Percentiles rank a stretch among this genome's conserved stretches.
Evolutionary conservation across 352 stramenopile species (phyloP).

Genomic region (Discostella stelligera): DNA sequence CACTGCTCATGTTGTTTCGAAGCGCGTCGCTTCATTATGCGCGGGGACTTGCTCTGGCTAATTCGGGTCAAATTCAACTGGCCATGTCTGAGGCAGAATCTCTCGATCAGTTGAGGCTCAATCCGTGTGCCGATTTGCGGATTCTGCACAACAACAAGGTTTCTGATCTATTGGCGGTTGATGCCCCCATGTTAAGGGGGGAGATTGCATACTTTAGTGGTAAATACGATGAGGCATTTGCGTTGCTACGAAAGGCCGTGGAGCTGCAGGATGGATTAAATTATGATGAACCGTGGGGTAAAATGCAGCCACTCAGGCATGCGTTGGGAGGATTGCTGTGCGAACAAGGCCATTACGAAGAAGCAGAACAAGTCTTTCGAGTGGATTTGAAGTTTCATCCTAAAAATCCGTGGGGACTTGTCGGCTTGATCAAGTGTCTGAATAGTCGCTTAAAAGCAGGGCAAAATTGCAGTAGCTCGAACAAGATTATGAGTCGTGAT

Average conservation of each 20-base stretch:
- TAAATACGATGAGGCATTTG: conserved; percentile 77
- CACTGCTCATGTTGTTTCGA: conserved; percentile 74
- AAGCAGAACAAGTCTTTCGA: conserved; percentile 80
- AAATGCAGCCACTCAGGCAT: conserved; percentile 84
- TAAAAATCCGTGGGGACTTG: conserved; percentile 73
- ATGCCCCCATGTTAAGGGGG: conserved; percentile 78
- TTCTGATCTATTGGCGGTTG: conserved; percentile 73
- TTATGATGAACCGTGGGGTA: conserved; percentile 85
- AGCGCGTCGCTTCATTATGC: conserved; percentile 74
- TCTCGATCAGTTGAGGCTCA: conserved; percentile 55
- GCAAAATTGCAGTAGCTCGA: conserved; percentile 23
- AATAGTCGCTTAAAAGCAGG: conserved; percentile 19
- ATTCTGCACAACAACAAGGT: conserved; percentile 82
- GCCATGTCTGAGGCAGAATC: conserved; percentile 70
- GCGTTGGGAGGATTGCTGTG: conserved; percentile 81
- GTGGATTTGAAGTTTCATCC: conserved; percentile 76
- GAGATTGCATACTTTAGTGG: conserved; percentile 84
- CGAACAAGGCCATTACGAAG: conserved; percentile 74
- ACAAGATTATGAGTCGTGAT: conserved; percentile 10
- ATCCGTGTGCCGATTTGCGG: conserved; percentile 56
- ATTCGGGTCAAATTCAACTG: conserved; percentile 56
- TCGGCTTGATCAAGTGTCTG: conserved; percentile 70
- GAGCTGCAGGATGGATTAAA: conserved; percentile 70
- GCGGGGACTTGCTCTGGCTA: conserved; percentile 75
- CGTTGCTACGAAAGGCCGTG: conserved; percentile 72